Evolutionary conservation across 108 stramenopile genomes (phyloP), one percentile per base, ranked within the genome.

Genomic region (Fragilaria radians): DNA sequence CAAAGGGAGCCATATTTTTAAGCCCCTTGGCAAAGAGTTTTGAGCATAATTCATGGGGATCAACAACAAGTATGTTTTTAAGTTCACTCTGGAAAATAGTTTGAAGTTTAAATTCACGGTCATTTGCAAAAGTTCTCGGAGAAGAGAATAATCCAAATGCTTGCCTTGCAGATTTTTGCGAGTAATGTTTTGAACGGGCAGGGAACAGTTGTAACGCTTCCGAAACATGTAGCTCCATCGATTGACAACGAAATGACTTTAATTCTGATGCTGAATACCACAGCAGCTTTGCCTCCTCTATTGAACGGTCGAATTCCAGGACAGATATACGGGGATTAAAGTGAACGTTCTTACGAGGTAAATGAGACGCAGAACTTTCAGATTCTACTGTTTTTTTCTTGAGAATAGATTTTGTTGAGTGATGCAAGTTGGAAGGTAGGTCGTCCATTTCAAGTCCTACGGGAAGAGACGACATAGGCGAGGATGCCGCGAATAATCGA

Each of bases 241-340:
- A 82, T 18, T 80, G 71, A 9, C 57, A 31, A 28, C 78, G 71
- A 66, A 88, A 88, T 9, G 54, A 47, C 22, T 70, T 57, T 62
- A 88, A 45, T 28, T 88, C 86, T 3, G 64, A 68, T 9, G 66
- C 66, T 25, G 66, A 64, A 33, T 73, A 88, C 86, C 86, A 88
- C 22, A 65, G 69, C 18, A 11, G 22, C 1, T 67, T 36, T 1
- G 23, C 26, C 26, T 70, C 70, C 25, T 54, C 66, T 11, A 26
- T 36, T 3, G 46, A 27, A 1, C 63, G 58, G 17, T 47, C 29
- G 58, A 71, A 70, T 47, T 77, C 75, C 11, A 47, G 52, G 24
- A 77, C 71, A 59, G 61, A 63, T 49, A 77, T 52, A 5, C 75
- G 46, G 31, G 75, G 62, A 64, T 77, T 70, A 54, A 77, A 77